Conservation (phyloP, 352 stramenopile species). For the Aphanomyces cochlioides region DNA sequence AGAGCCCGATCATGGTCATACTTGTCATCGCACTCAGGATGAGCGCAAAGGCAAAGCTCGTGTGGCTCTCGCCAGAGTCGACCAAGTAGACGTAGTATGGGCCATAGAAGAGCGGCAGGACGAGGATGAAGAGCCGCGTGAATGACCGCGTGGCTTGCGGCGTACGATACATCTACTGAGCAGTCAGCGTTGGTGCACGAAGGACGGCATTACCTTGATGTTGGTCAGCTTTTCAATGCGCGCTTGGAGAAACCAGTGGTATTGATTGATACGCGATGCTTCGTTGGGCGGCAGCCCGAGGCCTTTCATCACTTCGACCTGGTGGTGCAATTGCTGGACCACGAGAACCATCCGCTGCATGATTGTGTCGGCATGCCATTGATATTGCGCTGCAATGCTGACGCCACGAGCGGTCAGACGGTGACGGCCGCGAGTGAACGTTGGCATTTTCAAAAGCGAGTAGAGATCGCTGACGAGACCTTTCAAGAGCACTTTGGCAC, state of each 20-base stretch:
- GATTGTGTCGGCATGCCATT: slow-evolving; percentile 41
- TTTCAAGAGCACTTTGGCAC: slow-evolving; percentile 58
- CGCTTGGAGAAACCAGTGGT: slow-evolving; percentile 80
- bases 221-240: slow-evolving; percentile 80
- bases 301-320: slow-evolving; percentile 75
- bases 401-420: slow-evolving; percentile 54
- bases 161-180: slow-evolving; percentile 69
- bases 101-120: slow-evolving; percentile 80
- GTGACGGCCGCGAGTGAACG: slow-evolving; percentile 63
- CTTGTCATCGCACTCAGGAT: slow-evolving; percentile 70
- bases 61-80: slow-evolving; percentile 48
- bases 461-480: slow-evolving; percentile 45
- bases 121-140: slow-evolving; percentile 77
- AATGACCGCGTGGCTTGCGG: slow-evolving; percentile 83
- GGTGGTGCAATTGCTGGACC: slow-evolving; percentile 58
- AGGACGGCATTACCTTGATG: slow-evolving; percentile 46
- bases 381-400: slow-evolving; percentile 45
- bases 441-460: slow-evolving; percentile 59
- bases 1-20: slow-evolving; percentile 82
- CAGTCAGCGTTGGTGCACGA: no score
- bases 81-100: slow-evolving; percentile 84
- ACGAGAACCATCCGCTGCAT: slow-evolving; percentile 56
- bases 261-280: slow-evolving; percentile 85
- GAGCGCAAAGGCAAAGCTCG: slow-evolving; percentile 76
- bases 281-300: slow-evolving; percentile 73